phyloP scores from a whole-genome alignment of 768 basidiomycete genomes.

The Sporobolomyces roseus region DNA sequence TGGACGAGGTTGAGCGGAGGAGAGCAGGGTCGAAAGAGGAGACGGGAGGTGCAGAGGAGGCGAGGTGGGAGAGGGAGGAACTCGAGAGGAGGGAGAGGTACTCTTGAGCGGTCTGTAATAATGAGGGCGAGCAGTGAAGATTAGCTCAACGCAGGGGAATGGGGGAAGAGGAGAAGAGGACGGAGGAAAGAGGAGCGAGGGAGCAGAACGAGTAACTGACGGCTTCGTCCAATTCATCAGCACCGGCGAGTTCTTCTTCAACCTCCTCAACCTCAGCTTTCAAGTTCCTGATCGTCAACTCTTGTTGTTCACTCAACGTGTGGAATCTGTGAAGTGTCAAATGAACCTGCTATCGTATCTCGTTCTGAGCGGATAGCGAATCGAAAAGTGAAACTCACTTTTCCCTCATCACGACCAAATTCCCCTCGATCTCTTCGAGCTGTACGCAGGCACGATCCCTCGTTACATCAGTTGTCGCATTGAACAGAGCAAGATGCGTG shows the following conservation, averaged over 20 bases:
- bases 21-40: slow-evolving; percentile 15
- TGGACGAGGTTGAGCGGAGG: background rate
- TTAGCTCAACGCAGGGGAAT: background rate
- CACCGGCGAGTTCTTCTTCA: slow-evolving; percentile 18
- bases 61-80: slow-evolving; percentile 1
- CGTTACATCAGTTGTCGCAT: no score
- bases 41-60: background rate
- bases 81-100: slow-evolving; percentile 28
- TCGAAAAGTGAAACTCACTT: slow-evolving; percentile 12
- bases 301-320: slow-evolving; percentile 2
- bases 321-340: slow-evolving; percentile 9
- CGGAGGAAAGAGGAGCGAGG: no score
- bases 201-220: background rate
- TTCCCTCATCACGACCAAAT: slow-evolving; percentile 21
- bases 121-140: background rate
- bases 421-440: slow-evolving; percentile 23
- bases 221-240: slow-evolving; percentile 17
- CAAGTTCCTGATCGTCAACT: slow-evolving; percentile 22
- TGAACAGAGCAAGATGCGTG: no score
- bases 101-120: slow-evolving; percentile 7
- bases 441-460: background rate
- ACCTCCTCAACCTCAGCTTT: slow-evolving; percentile 27
- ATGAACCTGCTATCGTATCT: background rate
- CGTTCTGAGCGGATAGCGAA: no score
- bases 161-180: background rate